These are phyloP conservation scores for Diaporthe vexans DNA, from an alignment of 2,329 filamentous ascomycete genomes.

Conservation along the genomic window DNA sequence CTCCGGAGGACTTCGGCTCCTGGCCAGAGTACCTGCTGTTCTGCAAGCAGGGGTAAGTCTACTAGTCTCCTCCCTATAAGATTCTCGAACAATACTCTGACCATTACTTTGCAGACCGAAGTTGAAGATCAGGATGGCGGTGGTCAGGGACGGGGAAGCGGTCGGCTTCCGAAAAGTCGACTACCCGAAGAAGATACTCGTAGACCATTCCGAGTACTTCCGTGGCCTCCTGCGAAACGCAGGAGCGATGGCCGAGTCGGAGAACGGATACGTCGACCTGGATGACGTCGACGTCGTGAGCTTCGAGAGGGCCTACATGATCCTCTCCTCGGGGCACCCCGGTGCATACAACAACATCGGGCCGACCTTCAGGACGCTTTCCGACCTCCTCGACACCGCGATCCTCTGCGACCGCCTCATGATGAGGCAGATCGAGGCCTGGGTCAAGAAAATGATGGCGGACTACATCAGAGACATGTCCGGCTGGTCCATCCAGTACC, in stretches of 20 bases:
- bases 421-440: conserved; percentile 20
- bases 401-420: conserved; percentile 33
- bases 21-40: conserved; percentile 29
- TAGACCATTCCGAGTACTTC: conserved; percentile 36
- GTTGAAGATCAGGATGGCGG: conserved; percentile 26
- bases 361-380: neutral
- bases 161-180: neutral
- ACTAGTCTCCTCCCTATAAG: neutral
- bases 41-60: conserved; percentile 35
- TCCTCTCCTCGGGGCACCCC: conserved; percentile 10
- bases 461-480: neutral
- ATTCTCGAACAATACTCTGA: conserved; percentile 4
- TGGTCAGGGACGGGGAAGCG: neutral
- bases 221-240: neutral
- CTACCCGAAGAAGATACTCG: conserved; percentile 27
- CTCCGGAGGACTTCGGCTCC: conserved; percentile 1
- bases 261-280: neutral
- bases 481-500: neutral
- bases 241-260: conserved; percentile 8
- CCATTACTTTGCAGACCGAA: neutral
- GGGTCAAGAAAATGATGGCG: neutral
- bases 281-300: conserved; percentile 22
- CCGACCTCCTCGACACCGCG: conserved; percentile 17
- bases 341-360: conserved; percentile 9
- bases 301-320: conserved; percentile 11